These are phyloP conservation scores for Capsicum baccatum DNA, from an alignment of 257 asterid species.

Conservation along the genomic window DNA sequence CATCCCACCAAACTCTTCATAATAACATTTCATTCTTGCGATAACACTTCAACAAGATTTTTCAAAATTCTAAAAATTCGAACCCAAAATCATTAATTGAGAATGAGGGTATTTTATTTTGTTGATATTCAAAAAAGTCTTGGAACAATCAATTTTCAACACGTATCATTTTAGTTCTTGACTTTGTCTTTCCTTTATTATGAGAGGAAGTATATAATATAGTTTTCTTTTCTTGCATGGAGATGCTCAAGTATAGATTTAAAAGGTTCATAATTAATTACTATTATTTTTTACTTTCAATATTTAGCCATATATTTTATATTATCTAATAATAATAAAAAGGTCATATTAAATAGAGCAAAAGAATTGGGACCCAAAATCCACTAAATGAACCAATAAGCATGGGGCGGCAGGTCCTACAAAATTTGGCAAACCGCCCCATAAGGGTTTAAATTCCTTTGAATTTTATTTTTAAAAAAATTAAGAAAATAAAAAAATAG, in stretches of 20 bases:
- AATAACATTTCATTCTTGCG: too few species aligned
- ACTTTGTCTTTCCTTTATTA: neutral
- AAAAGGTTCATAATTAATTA: constrained; percentile 7
- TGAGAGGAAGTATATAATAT: neutral
- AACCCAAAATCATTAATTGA: too few species aligned
- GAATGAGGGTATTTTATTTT: too few species aligned
- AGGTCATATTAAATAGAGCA: neutral
- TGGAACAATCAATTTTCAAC: neutral
- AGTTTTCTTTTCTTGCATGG: neutral
- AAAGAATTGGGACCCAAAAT: constrained; percentile 24
- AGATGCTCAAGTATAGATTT: neutral
- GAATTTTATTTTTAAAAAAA: too few species aligned
- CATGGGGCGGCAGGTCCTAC: constrained; percentile 34
- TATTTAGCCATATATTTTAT: constrained; percentile 2
- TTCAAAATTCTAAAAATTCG: too few species aligned
- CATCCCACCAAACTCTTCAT: too few species aligned
- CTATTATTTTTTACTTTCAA: neutral
- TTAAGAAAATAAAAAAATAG: too few species aligned
- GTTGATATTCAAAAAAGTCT: neutral
- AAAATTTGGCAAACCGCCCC: constrained; percentile 34
- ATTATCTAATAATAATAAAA: neutral
- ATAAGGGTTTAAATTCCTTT: neutral
- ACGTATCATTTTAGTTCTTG: neutral
- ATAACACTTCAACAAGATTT: too few species aligned
- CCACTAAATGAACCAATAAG: constrained; percentile 27